Evolutionary conservation across 352 stramenopile species (phyloP).

Genomic region (Globisporangium apiculatum): DNA sequence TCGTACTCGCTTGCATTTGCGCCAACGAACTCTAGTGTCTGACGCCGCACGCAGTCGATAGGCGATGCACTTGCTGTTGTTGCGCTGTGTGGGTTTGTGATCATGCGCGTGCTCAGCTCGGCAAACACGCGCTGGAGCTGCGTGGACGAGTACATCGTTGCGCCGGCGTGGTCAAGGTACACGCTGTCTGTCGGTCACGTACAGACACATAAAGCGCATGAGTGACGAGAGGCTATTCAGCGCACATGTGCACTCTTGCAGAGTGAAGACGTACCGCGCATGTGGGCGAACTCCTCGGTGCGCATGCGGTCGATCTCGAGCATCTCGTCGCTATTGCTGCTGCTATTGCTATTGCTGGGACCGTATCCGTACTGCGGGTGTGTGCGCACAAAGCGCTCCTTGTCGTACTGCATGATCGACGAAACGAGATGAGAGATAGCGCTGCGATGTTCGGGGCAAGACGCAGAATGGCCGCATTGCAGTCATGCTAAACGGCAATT

Average conservation of each 20-base stretch:
- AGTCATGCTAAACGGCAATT: no score
- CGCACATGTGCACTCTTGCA: neutral
- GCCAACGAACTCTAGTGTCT: constrained; percentile 65
- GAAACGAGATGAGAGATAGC: no score
- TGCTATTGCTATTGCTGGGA: neutral
- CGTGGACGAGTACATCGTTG: constrained; percentile 63
- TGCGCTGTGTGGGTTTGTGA: constrained; percentile 65
- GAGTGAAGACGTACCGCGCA: constrained; percentile 18
- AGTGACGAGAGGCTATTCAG: neutral
- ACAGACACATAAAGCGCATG: neutral
- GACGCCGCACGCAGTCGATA: constrained; percentile 37
- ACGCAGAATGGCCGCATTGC: no score
- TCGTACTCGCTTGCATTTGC: constrained; percentile 63
- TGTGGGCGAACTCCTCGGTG: constrained; percentile 32
- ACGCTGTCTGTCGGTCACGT: constrained; percentile 19
- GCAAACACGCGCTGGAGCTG: constrained; percentile 49
- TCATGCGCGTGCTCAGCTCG: constrained; percentile 42
- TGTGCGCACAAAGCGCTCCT: constrained; percentile 11
- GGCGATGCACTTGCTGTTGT: constrained; percentile 19
- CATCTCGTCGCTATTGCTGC: neutral
- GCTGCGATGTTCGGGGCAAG: no score
- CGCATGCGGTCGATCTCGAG: constrained; percentile 38
- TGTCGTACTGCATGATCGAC: neutral
- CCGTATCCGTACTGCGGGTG: constrained; percentile 10
- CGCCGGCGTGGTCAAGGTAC: constrained; percentile 83